These are phyloP conservation scores for Colletotrichum sp. DNA, from an alignment of 2,329 filamentous ascomycete species.

Conservation along the genomic window DNA sequence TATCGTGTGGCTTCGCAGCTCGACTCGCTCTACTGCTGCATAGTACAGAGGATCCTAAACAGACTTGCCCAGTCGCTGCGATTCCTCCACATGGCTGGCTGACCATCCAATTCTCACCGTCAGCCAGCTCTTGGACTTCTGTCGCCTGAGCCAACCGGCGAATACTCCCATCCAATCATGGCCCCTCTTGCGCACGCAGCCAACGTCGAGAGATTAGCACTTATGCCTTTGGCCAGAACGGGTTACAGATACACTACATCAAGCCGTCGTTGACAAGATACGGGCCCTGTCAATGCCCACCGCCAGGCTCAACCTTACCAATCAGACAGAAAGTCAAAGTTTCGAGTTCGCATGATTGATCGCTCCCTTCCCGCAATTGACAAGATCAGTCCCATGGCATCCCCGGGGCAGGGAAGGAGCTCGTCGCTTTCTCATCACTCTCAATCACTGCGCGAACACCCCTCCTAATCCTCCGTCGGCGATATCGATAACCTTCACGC, in stretches of 20 bases:
- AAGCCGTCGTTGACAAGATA: neutral
- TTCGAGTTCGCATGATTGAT: slow-evolving; percentile 6
- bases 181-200: neutral
- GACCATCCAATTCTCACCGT: neutral
- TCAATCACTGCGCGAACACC: neutral
- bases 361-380: slow-evolving; percentile 18
- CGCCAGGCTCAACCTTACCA: neutral
- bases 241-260: neutral
- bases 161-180: neutral
- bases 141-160: neutral
- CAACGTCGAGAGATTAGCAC: neutral
- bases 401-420: neutral
- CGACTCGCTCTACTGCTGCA: neutral
- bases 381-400: neutral
- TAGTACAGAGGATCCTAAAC: neutral
- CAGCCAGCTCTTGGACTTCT: neutral
- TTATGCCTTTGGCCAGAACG: neutral
- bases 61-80: neutral
- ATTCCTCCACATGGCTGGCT: slow-evolving; percentile 14
- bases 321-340: neutral
- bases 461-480: neutral
- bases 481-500: neutral
- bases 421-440: neutral
- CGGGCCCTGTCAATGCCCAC: neutral
- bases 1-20: slow-evolving; percentile 6